A percentile compares a stretch with the other conserved stretches of the same genome.
These are phyloP conservation scores for Aspergillus eucalypticola DNA, from an alignment of 2,329 filamentous ascomycete genomes.

Conservation along the genomic window DNA sequence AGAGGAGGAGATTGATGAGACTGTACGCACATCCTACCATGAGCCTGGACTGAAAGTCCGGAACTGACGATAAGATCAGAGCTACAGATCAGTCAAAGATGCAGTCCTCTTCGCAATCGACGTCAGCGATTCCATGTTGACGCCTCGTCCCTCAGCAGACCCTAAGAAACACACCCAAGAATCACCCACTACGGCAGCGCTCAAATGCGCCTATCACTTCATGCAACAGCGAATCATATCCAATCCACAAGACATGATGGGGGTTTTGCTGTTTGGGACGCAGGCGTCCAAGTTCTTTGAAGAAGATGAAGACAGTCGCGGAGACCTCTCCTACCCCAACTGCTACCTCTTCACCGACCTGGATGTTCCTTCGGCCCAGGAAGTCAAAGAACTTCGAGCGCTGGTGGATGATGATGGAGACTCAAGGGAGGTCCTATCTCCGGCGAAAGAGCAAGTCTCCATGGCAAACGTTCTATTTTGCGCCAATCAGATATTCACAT, in stretches of 20 bases:
- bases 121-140: conserved; percentile 84
- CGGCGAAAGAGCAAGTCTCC: conserved; percentile 67
- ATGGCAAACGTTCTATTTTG: conserved; percentile 94
- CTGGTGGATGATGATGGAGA: conserved; percentile 78
- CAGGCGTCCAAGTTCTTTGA: conserved; percentile 77
- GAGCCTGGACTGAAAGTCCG: not conserved
- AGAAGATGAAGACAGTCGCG: conserved; percentile 59
- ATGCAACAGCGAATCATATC: conserved; percentile 99
- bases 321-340: conserved; percentile 73
- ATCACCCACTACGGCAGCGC: conserved; percentile 75
- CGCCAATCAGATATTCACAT: conserved; percentile 94
- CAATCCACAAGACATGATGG: conserved; percentile 96
- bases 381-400: conserved; percentile 76
- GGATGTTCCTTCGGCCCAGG: conserved; percentile 79
- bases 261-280: conserved; percentile 87
- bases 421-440: conserved; percentile 66
- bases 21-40: conserved; percentile 29
- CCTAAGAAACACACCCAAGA: conserved; percentile 77
- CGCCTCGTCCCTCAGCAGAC: conserved; percentile 60
- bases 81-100: conserved; percentile 91
- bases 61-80: conserved; percentile 50
- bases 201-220: conserved; percentile 91
- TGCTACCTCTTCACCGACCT: conserved; percentile 91
- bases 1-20: conserved; percentile 50
- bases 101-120: conserved; percentile 97